Conservation (phyloP, 768 basidiomycete genomes). For the Asterophora lycoperdoides region DNA sequence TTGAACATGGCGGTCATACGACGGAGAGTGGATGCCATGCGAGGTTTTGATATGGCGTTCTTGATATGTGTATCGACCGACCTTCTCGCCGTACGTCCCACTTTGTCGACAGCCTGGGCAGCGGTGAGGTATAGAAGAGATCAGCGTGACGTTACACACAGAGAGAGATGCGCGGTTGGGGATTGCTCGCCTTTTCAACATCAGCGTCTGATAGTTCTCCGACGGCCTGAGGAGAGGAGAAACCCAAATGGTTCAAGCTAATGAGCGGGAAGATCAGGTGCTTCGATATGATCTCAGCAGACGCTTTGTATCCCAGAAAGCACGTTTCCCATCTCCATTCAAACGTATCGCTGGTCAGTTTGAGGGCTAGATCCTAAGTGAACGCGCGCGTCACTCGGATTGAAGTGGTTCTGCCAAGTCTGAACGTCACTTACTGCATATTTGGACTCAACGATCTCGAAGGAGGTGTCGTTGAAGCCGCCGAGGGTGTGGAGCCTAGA, state of each 20-base stretch:
- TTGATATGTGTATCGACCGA: conserved; percentile 67
- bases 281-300: conserved; percentile 71
- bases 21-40: conserved; percentile 59
- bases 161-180: not conserved
- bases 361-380: conserved; percentile 61
- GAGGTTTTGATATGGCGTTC: conserved; percentile 66
- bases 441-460: conserved; percentile 54
- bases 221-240: conserved; percentile 56
- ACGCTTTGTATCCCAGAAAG: conserved; percentile 55
- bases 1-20: conserved; percentile 73
- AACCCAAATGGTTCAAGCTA: conserved; percentile 63
- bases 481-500: conserved; percentile 60
- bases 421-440: conserved; percentile 47
- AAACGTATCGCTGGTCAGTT: conserved; percentile 54
- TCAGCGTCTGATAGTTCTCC: conserved; percentile 52
- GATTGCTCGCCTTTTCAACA: conserved; percentile 57
- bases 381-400: conserved; percentile 10
- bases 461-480: conserved; percentile 49
- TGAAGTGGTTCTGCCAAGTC: not conserved
- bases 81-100: conserved; percentile 65
- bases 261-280: conserved; percentile 78
- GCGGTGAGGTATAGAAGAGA: conserved; percentile 3
- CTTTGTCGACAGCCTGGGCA: conserved; percentile 59
- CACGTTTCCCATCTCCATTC: conserved; percentile 81
- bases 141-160: conserved; percentile 8